phyloP scores from a whole-genome alignment of 768 basidiomycete species.

The Serpula lacrymans region DNA sequence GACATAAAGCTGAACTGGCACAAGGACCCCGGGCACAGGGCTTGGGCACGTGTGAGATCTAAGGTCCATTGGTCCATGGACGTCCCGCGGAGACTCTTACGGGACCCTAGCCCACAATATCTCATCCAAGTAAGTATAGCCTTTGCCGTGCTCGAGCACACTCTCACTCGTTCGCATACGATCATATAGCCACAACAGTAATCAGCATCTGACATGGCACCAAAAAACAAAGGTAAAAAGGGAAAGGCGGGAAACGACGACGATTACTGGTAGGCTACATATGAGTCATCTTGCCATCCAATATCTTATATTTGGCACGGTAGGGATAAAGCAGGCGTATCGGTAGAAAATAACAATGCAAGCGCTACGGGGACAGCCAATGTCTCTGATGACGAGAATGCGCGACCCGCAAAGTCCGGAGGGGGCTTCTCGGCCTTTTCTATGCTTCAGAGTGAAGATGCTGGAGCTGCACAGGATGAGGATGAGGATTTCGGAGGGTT shows the following conservation, averaged over 20 bases:
- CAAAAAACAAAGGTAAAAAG: slow-evolving; percentile 85
- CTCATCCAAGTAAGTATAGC: no score
- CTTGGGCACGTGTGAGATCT: no score
- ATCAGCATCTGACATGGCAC: no score
- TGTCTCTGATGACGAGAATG: slow-evolving; percentile 43
- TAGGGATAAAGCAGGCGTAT: slow-evolving; percentile 67
- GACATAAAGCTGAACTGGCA: no score
- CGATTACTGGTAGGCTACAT: slow-evolving; percentile 63
- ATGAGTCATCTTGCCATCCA: slow-evolving; percentile 13
- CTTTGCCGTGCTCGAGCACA: no score
- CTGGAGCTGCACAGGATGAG: slow-evolving; percentile 43
- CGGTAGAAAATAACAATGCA: slow-evolving; percentile 41
- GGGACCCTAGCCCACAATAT: no score
- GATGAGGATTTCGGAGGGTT: slow-evolving; percentile 72
- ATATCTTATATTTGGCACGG: slow-evolving; percentile 10
- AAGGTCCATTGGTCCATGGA: no score
- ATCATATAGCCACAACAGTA: no score
- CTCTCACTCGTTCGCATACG: no score
- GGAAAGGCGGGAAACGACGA: slow-evolving; percentile 80
- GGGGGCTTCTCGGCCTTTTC: slow-evolving; percentile 51
- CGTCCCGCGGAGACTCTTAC: no score
- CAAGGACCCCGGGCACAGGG: no score
- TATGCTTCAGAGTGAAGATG: slow-evolving; percentile 41
- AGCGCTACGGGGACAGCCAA: slow-evolving; percentile 21
- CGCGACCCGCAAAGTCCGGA: slow-evolving; percentile 24